phyloP scores from a whole-genome alignment of 805 yeast species.

The Wickerhamiella sorbophila region DNA sequence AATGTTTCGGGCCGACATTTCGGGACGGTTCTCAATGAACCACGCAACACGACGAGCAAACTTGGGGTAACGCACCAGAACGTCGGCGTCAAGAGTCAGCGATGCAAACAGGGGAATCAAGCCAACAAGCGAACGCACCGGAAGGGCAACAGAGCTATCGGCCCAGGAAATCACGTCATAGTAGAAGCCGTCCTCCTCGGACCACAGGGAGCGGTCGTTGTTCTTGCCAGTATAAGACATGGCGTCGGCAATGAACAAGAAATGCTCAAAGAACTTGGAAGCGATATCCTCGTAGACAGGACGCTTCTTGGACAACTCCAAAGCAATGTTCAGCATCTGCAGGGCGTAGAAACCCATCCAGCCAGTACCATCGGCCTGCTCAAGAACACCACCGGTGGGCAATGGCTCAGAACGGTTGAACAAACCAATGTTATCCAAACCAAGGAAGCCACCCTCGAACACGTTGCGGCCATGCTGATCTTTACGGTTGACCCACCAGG shows the following conservation, averaged over 20 bases:
- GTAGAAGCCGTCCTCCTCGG: slow-evolving; percentile 74
- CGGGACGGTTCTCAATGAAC: slow-evolving; percentile 59
- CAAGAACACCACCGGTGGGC: slow-evolving; percentile 82
- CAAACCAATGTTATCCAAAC: slow-evolving; percentile 83
- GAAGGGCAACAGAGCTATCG: slow-evolving; percentile 50
- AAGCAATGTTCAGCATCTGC: slow-evolving; percentile 83
- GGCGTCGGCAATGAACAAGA: slow-evolving; percentile 81
- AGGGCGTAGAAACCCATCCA: slow-evolving; percentile 93
- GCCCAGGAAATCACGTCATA: slow-evolving; percentile 87
- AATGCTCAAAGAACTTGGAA: slow-evolving; percentile 86
- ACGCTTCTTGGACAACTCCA: slow-evolving; percentile 74
- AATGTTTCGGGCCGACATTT: slow-evolving; percentile 64
- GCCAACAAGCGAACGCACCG: slow-evolving; percentile 82
- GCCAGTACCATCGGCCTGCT: slow-evolving; percentile 92
- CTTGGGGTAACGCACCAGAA: slow-evolving; percentile 61
- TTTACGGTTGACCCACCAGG: slow-evolving; percentile 96
- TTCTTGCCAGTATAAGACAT: slow-evolving; percentile 53
- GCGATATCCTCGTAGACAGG: slow-evolving; percentile 88
- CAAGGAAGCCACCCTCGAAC: slow-evolving; percentile 88
- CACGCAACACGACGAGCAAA: slow-evolving; percentile 73
- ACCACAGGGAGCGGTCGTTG: slow-evolving; percentile 47
- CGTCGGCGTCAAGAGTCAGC: slow-evolving; percentile 73
- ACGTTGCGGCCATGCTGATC: slow-evolving; percentile 77
- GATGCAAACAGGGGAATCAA: slow-evolving; percentile 84
- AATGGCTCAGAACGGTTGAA: slow-evolving; percentile 86